These are phyloP conservation scores for Handroanthus guayacan DNA, from an alignment of 257 asterid species.

Conservation along the genomic window DNA sequence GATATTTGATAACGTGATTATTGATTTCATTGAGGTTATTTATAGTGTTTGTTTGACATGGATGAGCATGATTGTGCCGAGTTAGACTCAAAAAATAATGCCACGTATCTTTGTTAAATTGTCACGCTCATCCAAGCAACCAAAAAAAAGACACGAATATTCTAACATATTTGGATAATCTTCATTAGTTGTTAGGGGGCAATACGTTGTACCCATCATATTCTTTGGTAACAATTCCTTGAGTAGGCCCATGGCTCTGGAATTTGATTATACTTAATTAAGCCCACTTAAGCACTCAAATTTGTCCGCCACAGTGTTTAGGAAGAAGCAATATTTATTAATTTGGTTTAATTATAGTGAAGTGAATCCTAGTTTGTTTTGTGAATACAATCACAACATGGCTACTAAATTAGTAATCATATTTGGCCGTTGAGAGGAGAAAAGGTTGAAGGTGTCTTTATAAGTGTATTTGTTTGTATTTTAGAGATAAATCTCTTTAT, in stretches of 20 bases:
- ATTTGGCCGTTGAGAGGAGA: conserved; percentile 22
- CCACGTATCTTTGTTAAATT: no score
- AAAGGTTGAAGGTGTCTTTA: conserved; percentile 33
- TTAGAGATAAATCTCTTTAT: conserved; percentile 1
- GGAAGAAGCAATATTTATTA: background rate
- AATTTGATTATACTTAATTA: conserved; percentile 26
- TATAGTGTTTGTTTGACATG: no score
- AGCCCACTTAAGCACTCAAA: conserved; percentile 28
- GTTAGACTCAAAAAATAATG: no score
- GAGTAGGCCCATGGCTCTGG: conserved; percentile 12
- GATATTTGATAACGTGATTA: no score
- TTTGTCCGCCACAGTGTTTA: conserved; percentile 34
- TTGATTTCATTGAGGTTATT: no score
- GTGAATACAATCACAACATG: background rate
- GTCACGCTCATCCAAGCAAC: no score
- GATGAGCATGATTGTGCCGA: no score
- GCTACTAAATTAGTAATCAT: background rate
- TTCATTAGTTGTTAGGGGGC: no score
- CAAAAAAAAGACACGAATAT: no score
- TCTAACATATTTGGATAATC: no score
- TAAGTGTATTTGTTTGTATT: conserved; percentile 21
- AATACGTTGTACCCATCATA: no score
- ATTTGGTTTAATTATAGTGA: background rate
- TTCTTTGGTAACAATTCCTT: background rate
- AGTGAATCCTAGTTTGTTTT: background rate